Evolutionary conservation across 345 rosid species (phyloP).

Genomic region (Brassica napus): Da-Ae NC_063446.1:633501-634000

Average conservation of each 20-base stretch:
- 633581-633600: not conserved
- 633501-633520: too few species aligned
- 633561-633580: slow-evolving; percentile 6
- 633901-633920: not conserved
- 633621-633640: slow-evolving; percentile 24
- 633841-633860: slow-evolving; percentile 5
- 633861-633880: slow-evolving; percentile 31
- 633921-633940: not conserved
- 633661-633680: not conserved
- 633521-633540: too few species aligned
- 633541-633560: not conserved
- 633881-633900: slow-evolving; percentile 37
- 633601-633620: slow-evolving; percentile 25
- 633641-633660: slow-evolving; percentile 25
- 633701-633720: too few species aligned
- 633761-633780: not conserved
- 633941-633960: slow-evolving; percentile 1
- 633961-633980: slow-evolving; percentile 11
- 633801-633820: slow-evolving; percentile 16
- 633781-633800: not conserved
- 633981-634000: slow-evolving; percentile 2
- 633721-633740: not conserved
- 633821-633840: slow-evolving; percentile 30
- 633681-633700: not conserved
- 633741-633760: slow-evolving; percentile 1